Evolutionary conservation across 805 yeast species (phyloP).

Genomic region (Nakazawaea ishiwadae): DNA sequence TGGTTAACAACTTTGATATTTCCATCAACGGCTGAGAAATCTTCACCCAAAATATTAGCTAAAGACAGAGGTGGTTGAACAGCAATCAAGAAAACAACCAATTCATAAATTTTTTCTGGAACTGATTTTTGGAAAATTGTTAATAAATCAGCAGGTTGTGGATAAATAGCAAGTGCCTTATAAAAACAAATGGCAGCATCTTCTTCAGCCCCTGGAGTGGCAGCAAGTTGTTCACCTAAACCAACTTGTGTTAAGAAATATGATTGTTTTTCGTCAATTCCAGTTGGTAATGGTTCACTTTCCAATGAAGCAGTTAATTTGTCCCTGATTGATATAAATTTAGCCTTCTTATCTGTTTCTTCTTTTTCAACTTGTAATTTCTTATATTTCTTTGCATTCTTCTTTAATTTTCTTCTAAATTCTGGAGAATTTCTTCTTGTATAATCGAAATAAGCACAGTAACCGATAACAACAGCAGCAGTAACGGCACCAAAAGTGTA

Average conservation of each 20-base stretch:
- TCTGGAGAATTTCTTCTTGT: slow-evolving; percentile 77
- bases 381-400: slow-evolving; percentile 56
- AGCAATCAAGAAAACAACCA: slow-evolving; percentile 84
- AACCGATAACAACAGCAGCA: slow-evolving; percentile 58
- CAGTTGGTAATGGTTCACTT: slow-evolving; percentile 68
- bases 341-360: slow-evolving; percentile 54
- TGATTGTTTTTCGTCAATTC: slow-evolving; percentile 59
- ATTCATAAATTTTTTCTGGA: slow-evolving; percentile 77
- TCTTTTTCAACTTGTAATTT: slow-evolving; percentile 50
- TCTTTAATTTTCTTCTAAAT: slow-evolving; percentile 74
- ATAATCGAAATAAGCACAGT: slow-evolving; percentile 89
- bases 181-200: slow-evolving; percentile 89
- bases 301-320: slow-evolving; percentile 61
- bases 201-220: slow-evolving; percentile 60
- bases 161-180: slow-evolving; percentile 89
- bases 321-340: slow-evolving; percentile 54
- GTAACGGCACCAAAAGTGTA: slow-evolving; percentile 3
- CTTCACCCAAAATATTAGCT: slow-evolving; percentile 57
- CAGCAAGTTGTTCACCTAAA: slow-evolving; percentile 76
- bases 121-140: slow-evolving; percentile 86
- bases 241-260: slow-evolving; percentile 82
- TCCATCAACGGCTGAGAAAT: slow-evolving; percentile 6
- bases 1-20: slow-evolving; percentile 9
- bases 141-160: slow-evolving; percentile 89
- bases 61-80: slow-evolving; percentile 83